A percentile compares a stretch with the other conserved stretches of the same genome.
Conservation (phyloP, 768 basidiomycete species). For the Russula abietina region DNA sequence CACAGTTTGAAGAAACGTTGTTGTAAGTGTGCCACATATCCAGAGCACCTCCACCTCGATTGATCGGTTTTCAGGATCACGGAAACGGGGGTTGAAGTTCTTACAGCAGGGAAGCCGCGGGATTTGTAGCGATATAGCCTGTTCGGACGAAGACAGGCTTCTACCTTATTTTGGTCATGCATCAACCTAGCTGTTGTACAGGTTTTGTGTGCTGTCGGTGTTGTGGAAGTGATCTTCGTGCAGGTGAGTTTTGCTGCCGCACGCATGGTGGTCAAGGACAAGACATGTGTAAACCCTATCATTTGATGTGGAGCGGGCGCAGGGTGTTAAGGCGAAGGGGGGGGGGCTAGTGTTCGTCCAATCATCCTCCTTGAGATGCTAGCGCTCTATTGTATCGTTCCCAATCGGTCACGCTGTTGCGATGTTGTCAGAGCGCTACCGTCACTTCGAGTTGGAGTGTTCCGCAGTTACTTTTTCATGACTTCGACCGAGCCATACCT, state of each 20-base stretch:
- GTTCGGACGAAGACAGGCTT: slow-evolving; percentile 16
- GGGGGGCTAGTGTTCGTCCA: slow-evolving; percentile 9
- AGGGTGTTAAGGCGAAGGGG: neutral
- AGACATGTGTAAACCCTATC: slow-evolving; percentile 17
- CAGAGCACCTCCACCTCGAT: slow-evolving; percentile 13
- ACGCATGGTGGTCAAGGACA: neutral
- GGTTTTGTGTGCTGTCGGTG: slow-evolving; percentile 10
- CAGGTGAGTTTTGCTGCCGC: slow-evolving; percentile 3
- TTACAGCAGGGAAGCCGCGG: slow-evolving; percentile 54
- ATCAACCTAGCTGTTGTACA: slow-evolving; percentile 11
- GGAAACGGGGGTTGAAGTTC: slow-evolving; percentile 81
- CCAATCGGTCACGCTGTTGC: slow-evolving; percentile 18
- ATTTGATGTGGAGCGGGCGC: slow-evolving; percentile 1
- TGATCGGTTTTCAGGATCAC: slow-evolving; percentile 58
- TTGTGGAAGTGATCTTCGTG: slow-evolving; percentile 13
- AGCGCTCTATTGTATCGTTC: slow-evolving; percentile 17
- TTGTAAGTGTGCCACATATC: slow-evolving; percentile 50
- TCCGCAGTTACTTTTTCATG: slow-evolving; percentile 23
- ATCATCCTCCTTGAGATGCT: slow-evolving; percentile 10
- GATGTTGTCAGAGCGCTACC: slow-evolving; percentile 20
- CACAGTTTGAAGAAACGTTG: slow-evolving; percentile 97
- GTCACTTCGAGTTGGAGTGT: slow-evolving; percentile 19
- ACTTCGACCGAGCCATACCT: slow-evolving; percentile 33
- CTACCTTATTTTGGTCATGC: slow-evolving; percentile 17
- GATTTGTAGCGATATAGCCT: slow-evolving; percentile 29